Evolutionary conservation across 2,329 filamentous ascomycete species (phyloP), one percentile per base, ranked within the genome.

Genomic region (Coleophoma eucalyptorum): DNA sequence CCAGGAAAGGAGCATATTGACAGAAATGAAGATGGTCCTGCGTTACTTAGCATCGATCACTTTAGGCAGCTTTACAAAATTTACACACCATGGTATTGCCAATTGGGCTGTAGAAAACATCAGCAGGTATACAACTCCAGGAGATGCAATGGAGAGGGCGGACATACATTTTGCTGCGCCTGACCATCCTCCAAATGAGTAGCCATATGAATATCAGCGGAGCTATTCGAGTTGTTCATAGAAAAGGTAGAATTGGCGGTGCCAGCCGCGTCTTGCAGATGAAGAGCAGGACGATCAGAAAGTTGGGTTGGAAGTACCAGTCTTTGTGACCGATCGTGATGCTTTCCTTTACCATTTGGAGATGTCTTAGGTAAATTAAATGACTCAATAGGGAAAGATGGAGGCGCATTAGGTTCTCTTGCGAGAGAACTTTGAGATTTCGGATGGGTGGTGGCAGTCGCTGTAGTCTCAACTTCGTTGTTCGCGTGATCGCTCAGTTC

Each of bases 1-100:
- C 48, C 48, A 1, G 48, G 41, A 13, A 18, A 15, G 6, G 48
- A 50, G 32, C 40, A 50, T 37, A 50, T 50, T 11, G 48, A 44
- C 31, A 50, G 26, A 12, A 20, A 50, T 35, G 48, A 50, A 16
- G 26, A 15, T 26, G 48, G 48, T 11, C 48, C 48, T 44, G 32
- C 15, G n/a, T 12, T 15, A 21, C 16, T 46, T 33, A 46, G 43
- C 20, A 34, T 11, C n/a, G 2, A 4, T n/a, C 3, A n/a, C 8
- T 2, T 10, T 12, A 5, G 1, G 26, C 4, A 32, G 7, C 33
- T 18, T 2, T 20, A n/a, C 5, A 26, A 20, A 8, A 33, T 46
- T 19, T n/a, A 46, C 43, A 33, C 26, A 46, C 43, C 43, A 35
- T 46, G 43, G 43, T 46, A 35, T 34, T 46, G 26, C 43, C 43